Evolutionary conservation across 1,139 yeast genomes (phyloP), one percentile per base, ranked within the genome.

Genomic region (Scheffersomyces segobiensis): DNA sequence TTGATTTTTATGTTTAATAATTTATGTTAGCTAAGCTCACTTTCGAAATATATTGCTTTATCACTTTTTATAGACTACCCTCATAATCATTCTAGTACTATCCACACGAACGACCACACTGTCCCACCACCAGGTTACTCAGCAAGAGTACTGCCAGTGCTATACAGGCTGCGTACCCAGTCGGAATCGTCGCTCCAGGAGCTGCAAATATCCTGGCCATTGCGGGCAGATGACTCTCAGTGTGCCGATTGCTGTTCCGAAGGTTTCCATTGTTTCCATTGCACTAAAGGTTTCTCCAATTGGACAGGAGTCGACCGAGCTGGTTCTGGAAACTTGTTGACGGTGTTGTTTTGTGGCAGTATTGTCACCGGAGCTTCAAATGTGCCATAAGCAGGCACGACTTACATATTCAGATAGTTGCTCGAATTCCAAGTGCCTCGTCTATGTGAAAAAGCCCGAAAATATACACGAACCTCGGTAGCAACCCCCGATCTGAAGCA

Each of bases 171-270:
- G 46, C 57, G 56, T 20, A 47, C 57, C 17, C 20, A 57, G 14
- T 57, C 64, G 3, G 56, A 64, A 6, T 39, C 52, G 17, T 66
- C 70, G 21, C 62, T 67, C 42, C 71, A 66, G 53, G 71, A 68
- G 52, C 65, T 66, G 19, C 69, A 69, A 10, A 60, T 67, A 19
- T 59, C 64, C 3, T 59, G 57, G 12, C 63, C 62, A 3, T 54
- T 59, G 57, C 55, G 55, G 26, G 65, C 60, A 22, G 63, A 55
- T 55, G 65, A 58, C 32, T 59, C 53, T 57, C 63, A 62, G 49
- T 62, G 65, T 51, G 56, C 58, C 8, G 63, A 63, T 54, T 66
- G 69, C 54, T 57, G 63, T 19, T 61, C 62, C 14, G 67, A 66
- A 24, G 66, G 66, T 50, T 54, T 59, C 18, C 52, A 53, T 19